Base-by-base conservation (phyloP, 169 alveolate genomes). In the Blepharisma undulans region DNA sequence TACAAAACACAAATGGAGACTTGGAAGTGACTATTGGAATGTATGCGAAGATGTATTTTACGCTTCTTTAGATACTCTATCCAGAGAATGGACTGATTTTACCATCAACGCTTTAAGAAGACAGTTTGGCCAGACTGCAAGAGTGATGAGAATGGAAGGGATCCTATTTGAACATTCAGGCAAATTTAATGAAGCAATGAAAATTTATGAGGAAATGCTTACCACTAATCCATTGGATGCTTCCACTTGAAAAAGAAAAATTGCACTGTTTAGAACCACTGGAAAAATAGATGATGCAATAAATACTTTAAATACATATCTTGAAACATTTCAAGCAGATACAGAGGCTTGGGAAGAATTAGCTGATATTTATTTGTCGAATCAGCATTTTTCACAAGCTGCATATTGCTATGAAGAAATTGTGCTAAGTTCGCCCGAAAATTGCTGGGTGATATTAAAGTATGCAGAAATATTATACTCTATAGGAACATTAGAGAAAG, bases 301-400 rank as follows among this genome's bases (percentile, higher is more conserved):
- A 1, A 36, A 60, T 30, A 82, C 61, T 21, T 29, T 86, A 30
- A 72, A 66, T 86, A 72, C 10, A 7, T 86, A 86, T 36, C 61
- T 86, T 19, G 90, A 86, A 86, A n/a, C 72, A 21, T 86, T 86
- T 72, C 80, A 66, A 72, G 82, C 30, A 21, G 90, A 86, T 33
- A 22, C 66, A 19, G 90, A 86, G 66, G 80, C 90, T 32, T 86
- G 90, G 90, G 84, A 86, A 72, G 80, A 66, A 66, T 36, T 86
- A 21, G 61, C 72, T 72, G 82, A 72, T 30, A 60, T 86, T 27
- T 86, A 86, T 33, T 72, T 86, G 33, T 0, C 76, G 2, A 66
- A 25, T 27, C 82, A 66, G 33, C 82, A 86, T 18, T 86, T 30
- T 72, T 30, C 27, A 3, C 32, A 71, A 72, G 90, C 90, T 66